These are phyloP conservation scores for Phialemonium atrogriseum DNA, from an alignment of 2,329 filamentous ascomycete species.

Conservation along the genomic window DNA sequence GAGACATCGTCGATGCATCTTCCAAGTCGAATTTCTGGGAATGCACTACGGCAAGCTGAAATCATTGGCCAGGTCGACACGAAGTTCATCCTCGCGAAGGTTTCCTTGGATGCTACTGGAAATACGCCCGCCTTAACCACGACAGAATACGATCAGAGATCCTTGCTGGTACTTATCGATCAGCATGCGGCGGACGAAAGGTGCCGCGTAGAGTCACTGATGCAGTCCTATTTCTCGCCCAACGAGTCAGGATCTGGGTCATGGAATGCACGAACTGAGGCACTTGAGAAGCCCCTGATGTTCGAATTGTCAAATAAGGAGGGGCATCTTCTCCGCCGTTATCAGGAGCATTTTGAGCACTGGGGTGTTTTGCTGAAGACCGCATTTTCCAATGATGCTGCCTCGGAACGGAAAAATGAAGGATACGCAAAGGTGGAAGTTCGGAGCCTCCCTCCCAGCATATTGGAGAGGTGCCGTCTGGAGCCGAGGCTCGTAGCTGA, in stretches of 20 bases:
- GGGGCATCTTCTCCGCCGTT: constrained; percentile 42
- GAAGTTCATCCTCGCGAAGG: constrained; percentile 75
- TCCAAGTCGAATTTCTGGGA: constrained; percentile 50
- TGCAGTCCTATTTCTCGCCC: constrained; percentile 40
- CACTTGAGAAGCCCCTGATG: constrained; percentile 43
- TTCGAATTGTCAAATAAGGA: constrained; percentile 62
- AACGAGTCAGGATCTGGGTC: constrained; percentile 2
- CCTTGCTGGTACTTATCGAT: constrained; percentile 71
- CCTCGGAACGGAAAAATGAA: no score
- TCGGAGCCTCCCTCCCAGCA: constrained; percentile 55
- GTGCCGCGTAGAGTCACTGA: constrained; percentile 66
- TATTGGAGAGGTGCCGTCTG: constrained; percentile 65
- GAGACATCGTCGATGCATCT: constrained; percentile 15
- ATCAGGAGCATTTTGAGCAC: constrained; percentile 47
- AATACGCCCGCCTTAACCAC: background rate
- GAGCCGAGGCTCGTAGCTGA: constrained; percentile 67
- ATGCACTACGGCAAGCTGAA: constrained; percentile 48
- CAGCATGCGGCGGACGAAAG: constrained; percentile 95
- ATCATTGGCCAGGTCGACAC: constrained; percentile 77
- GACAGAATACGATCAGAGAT: constrained; percentile 3
- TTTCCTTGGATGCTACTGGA: constrained; percentile 24
- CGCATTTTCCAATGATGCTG: no score
- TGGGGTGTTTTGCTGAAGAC: constrained; percentile 78
- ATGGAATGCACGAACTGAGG: constrained; percentile 21
- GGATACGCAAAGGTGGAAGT: constrained; percentile 9